phyloP scores from a whole-genome alignment of 2,329 filamentous ascomycete genomes.

The Juglanconis sp. region DNA sequence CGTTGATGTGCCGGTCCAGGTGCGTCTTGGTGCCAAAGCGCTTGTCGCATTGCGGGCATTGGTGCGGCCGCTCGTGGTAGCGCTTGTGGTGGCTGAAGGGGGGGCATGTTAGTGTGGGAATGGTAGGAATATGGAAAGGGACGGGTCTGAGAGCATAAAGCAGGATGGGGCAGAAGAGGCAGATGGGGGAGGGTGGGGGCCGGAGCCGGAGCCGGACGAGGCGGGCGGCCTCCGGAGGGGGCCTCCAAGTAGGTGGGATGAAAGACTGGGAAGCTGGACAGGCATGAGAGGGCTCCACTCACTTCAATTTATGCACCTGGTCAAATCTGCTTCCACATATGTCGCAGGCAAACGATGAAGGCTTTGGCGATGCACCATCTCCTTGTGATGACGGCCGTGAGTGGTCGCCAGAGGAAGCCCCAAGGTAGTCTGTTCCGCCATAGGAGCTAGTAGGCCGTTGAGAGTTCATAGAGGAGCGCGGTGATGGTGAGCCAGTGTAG shows the following conservation, averaged over 20 bases:
- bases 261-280: neutral
- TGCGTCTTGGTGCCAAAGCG: constrained; percentile 61
- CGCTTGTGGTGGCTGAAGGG: constrained; percentile 53
- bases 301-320: constrained; percentile 60
- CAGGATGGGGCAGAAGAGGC: neutral
- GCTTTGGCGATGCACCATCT: constrained; percentile 23
- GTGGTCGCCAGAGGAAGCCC: constrained; percentile 7
- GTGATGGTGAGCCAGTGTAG: constrained; percentile 21
- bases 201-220: neutral
- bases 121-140: too few species aligned
- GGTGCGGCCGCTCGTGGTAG: constrained; percentile 56
- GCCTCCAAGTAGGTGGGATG: neutral
- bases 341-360: constrained; percentile 34
- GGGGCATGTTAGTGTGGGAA: constrained; percentile 20
- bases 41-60: constrained; percentile 47
- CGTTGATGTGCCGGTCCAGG: constrained; percentile 60
- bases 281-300: constrained; percentile 21
- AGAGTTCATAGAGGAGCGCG: constrained; percentile 16
- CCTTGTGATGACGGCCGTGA: constrained; percentile 15
- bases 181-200: neutral
- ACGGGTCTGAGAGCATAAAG: too few species aligned
- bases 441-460: constrained; percentile 13
- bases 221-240: too few species aligned
- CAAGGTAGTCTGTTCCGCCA: constrained; percentile 15
- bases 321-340: constrained; percentile 48